These are phyloP conservation scores for Dactylonectria estremocensis DNA, from an alignment of 2,329 filamentous ascomycete genomes.

Conservation along the genomic window DNA sequence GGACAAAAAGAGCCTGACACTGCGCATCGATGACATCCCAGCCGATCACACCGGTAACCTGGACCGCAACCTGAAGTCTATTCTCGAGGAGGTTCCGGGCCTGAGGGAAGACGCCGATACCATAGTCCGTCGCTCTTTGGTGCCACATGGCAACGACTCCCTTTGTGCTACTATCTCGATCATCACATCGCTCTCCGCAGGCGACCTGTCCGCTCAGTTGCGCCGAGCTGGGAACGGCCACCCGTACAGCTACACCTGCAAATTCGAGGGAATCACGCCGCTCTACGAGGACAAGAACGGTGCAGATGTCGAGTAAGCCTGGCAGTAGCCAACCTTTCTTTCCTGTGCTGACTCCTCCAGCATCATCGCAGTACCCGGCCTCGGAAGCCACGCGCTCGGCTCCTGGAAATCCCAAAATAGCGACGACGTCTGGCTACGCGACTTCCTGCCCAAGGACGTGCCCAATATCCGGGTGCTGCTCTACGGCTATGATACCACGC, in stretches of 20 bases:
- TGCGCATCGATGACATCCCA: no score
- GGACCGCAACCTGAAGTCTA: no score
- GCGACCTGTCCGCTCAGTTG: conserved; percentile 12
- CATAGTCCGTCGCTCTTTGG: neutral
- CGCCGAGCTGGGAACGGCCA: neutral
- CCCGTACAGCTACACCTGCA: conserved; percentile 13
- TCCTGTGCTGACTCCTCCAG: conserved; percentile 30
- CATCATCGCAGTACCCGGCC: conserved; percentile 49
- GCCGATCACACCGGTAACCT: no score
- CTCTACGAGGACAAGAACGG: conserved; percentile 36
- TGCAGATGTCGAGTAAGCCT: conserved; percentile 41
- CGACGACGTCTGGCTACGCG: conserved; percentile 49
- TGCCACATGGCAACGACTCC: neutral
- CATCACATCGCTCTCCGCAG: conserved; percentile 15
- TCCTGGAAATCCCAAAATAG: conserved; percentile 47
- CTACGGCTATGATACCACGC: conserved; percentile 51
- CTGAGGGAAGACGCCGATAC: neutral
- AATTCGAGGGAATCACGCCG: conserved; percentile 48
- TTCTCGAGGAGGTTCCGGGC: neutral
- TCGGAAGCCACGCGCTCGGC: conserved; percentile 49
- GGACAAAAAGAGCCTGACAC: no score
- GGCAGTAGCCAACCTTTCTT: neutral
- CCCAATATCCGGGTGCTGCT: conserved; percentile 44
- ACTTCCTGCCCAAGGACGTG: conserved; percentile 46
- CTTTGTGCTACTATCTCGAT: conserved; percentile 14